phyloP scores from a whole-genome alignment of 441 rosid genomes.

The Aquilaria agallochum region DNA sequence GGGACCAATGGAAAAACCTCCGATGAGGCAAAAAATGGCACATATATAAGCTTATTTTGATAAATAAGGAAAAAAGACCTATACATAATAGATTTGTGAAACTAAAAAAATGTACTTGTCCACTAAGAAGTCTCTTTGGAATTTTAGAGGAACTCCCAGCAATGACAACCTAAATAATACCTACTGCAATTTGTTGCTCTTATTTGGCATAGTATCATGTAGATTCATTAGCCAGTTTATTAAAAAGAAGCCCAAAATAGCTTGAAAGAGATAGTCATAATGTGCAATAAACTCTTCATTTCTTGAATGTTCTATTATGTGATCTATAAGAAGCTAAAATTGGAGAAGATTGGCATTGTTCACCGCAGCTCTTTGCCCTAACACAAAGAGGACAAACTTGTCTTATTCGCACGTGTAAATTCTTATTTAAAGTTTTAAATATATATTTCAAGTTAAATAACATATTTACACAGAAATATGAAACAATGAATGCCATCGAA shows the following conservation, averaged over 20 bases:
- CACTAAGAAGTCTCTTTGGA: slow-evolving; percentile 59
- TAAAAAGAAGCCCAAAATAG: slow-evolving; percentile 2
- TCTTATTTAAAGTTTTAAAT: too few relatives aligned
- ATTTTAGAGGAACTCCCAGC: slow-evolving; percentile 92
- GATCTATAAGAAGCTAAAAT: slow-evolving; percentile 94
- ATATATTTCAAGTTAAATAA: too few relatives aligned
- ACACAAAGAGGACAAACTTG: slow-evolving; percentile 77
- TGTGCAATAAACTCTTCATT: slow-evolving; percentile 64
- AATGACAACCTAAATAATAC: slow-evolving; percentile 80
- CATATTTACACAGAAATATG: too few relatives aligned
- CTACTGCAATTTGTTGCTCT: slow-evolving; percentile 77
- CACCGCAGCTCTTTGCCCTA: slow-evolving; percentile 76
- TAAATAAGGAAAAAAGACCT: neutral
- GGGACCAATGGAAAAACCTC: too few relatives aligned
- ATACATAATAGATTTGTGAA: neutral
- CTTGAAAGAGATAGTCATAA: slow-evolving; percentile 2
- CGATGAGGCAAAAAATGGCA: too few relatives aligned
- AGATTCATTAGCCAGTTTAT: slow-evolving; percentile 4
- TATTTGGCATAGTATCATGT: slow-evolving; percentile 24
- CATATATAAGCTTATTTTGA: neutral
- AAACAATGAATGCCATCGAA: too few relatives aligned
- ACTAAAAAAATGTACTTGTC: slow-evolving; percentile 46
- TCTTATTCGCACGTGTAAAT: too few relatives aligned
- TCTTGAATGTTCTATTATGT: slow-evolving; percentile 86
- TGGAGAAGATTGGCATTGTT: slow-evolving; percentile 69